A percentile compares a stretch with the other conserved stretches of the same genome.
Evolutionary conservation across 495 filamentous ascomycete species (phyloP).

Genomic region (Penicillium macrosclerotiorum): DNA sequence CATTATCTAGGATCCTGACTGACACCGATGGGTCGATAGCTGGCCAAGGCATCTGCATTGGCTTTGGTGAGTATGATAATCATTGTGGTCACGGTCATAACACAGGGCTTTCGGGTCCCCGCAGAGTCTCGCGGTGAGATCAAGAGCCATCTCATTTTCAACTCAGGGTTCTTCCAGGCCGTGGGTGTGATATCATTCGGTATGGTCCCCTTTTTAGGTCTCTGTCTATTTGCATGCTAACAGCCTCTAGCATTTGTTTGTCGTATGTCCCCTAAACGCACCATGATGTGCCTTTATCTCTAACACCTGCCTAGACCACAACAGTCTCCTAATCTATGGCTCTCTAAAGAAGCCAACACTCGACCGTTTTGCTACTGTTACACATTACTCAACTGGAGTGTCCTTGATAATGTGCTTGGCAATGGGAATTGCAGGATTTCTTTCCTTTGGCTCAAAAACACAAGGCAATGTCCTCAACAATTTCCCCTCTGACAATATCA

Average conservation of each 20-base stretch:
- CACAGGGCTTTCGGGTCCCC: conserved; percentile 74
- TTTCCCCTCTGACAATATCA: conserved; percentile 81
- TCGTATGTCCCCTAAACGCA: conserved; percentile 47
- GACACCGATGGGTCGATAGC: conserved; percentile 48
- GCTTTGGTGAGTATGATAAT: conserved; percentile 88
- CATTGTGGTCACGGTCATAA: conserved; percentile 85
- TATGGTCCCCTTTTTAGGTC: conserved; percentile 34
- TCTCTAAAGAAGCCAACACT: conserved; percentile 91
- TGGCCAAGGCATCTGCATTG: conserved; percentile 91
- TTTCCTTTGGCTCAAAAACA: conserved; percentile 89
- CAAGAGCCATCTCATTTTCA: conserved; percentile 64
- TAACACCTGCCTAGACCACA: conserved; percentile 64
- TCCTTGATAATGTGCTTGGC: conserved; percentile 85
- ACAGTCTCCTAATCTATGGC: conserved; percentile 94
- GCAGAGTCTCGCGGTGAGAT: conserved; percentile 66
- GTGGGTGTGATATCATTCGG: conserved; percentile 97
- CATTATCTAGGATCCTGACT: background rate
- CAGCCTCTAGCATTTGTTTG: conserved; percentile 73
- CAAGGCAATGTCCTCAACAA: conserved; percentile 97
- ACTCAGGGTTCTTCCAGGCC: conserved; percentile 87
- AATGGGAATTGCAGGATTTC: conserved; percentile 86
- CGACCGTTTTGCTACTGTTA: conserved; percentile 87
- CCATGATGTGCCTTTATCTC: background rate
- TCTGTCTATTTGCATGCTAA: conserved; percentile 26
- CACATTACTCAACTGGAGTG: conserved; percentile 84